Percentiles rank a stretch among this genome's conserved stretches.
These are phyloP conservation scores for Oryza officinalis DNA, from an alignment of 176 grass and related monocot genomes.

Conservation along the genomic window DNA sequence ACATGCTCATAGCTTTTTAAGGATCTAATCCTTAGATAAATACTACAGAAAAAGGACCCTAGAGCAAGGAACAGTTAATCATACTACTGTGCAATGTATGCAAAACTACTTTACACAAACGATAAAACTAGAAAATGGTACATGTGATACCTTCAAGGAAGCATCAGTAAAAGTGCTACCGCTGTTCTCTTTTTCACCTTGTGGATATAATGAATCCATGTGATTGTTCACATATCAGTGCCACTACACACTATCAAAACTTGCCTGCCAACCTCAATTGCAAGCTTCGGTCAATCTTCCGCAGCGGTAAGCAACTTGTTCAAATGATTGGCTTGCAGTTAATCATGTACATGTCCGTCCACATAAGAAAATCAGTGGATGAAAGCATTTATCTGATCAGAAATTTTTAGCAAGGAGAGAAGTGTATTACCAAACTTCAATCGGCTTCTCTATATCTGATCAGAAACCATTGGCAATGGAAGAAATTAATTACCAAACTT, in stretches of 20 bases:
- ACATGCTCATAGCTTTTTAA: not conserved
- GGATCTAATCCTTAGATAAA: conserved; percentile 17
- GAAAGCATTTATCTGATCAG: not conserved
- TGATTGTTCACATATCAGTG: conserved; percentile 15
- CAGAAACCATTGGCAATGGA: not conserved
- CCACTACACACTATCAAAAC: conserved; percentile 1
- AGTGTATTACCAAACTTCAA: not conserved
- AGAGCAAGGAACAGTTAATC: conserved; percentile 14
- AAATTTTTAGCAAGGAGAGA: not conserved
- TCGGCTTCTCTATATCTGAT: not conserved
- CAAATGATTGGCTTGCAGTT: not conserved
- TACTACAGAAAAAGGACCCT: conserved; percentile 20
- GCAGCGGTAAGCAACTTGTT: not conserved
- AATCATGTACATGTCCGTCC: conserved; percentile 1
- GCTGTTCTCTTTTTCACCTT: not conserved
- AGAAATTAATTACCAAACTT: not conserved
- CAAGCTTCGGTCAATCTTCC: not conserved
- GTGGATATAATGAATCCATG: conserved; percentile 21
- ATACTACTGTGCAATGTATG: not conserved
- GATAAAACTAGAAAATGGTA: conserved; percentile 15
- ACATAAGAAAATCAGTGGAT: conserved; percentile 1
- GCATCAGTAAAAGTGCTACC: not conserved
- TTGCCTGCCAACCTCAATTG: not conserved
- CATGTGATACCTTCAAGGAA: conserved; percentile 22
- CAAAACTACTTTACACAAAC: not conserved